Base-by-base conservation (phyloP, 2,329 filamentous ascomycete genomes). In the Xylariaceae sp. region DNA sequence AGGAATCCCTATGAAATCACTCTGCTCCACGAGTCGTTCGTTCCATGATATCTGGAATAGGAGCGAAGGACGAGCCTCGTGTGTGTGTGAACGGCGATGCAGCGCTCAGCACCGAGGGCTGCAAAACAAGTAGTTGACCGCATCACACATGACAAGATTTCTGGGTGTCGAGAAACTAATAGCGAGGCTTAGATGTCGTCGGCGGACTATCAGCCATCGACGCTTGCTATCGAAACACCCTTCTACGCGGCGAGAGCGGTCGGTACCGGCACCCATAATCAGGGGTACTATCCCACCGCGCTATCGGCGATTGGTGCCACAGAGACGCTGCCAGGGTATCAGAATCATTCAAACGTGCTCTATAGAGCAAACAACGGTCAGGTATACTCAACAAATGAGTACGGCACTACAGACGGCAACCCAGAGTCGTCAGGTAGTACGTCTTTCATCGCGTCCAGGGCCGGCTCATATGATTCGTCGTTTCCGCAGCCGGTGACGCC, bases 401-500 rank as follows among this genome's bases (percentile, higher is more conserved):
- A 68, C 53, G 58, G 55, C 50, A 63, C 65, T 53, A 55, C 64
- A 37, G 66, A 67, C n/a, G 59, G 64, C 15, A 64, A 68, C 44
- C 63, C 66, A 17, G 65, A 67, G 45, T 66, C 67, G 3, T 66
- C 69, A 18, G 58, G 62, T 53, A 57, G 62, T 39, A 56, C 66
- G 18, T 64, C 68, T 3, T 69, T 66, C 45, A 62, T 61, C 23
- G 57, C 66, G 1, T 62, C 66, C 9, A 62, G 65, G 23, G 54
- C 62, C 30, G 67, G 66, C 23, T 67, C 66, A 6, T 70, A 69
- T 55, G 64, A 67, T 49, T 67, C 64, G 53, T 59, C 68, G 15
- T 68, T 65, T 51, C 64, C 57, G 3, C 63, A 69, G 54, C 34
- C 62, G 3, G 61, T 68, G 49, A 61, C 65, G 2, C 55, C 66